Evolutionary conservation across 495 filamentous ascomycete species (phyloP), one percentile per base, ranked within the genome.

Genomic region (Diplogelasinospora grovesii): DNA sequence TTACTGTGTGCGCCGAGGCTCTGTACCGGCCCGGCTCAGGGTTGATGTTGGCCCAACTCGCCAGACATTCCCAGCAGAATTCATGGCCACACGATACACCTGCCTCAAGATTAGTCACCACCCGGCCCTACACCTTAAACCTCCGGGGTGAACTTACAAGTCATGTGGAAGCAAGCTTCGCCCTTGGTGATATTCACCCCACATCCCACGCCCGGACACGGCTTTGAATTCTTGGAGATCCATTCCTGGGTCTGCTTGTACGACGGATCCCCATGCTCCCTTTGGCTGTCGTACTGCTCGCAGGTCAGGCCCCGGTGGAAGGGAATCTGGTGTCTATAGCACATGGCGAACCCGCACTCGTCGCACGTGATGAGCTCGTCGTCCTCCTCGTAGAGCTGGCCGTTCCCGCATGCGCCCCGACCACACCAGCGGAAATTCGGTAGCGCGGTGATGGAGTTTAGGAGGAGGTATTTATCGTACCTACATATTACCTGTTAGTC

Each of bases 31-130:
- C n/a, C n/a, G n/a, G n/a, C n/a, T n/a, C n/a, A n/a, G n/a, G n/a
- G n/a, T n/a, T n/a, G n/a, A n/a, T n/a, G n/a, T n/a, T n/a, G n/a
- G n/a, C n/a, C n/a, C n/a, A n/a, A n/a, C n/a, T n/a, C n/a, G n/a
- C n/a, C n/a, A n/a, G n/a, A n/a, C n/a, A n/a, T n/a, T n/a, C n/a
- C n/a, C n/a, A n/a, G n/a, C n/a, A n/a, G n/a, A n/a, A n/a, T n/a
- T n/a, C n/a, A n/a, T n/a, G n/a, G n/a, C n/a, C n/a, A n/a, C n/a
- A n/a, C n/a, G n/a, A n/a, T n/a, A n/a, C n/a, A n/a, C 49, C 25
- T 53, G 41, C 45, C 43, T 54, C 53, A 41, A 57, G 27, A 56
- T 39, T 23, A 41, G 40, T 56, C 52, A 41, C 46, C 48, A 20
- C 39, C 41, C 36, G 39, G 45, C 53, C 48, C 52, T 43, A 36